These are phyloP conservation scores for Yamadazyma phyllophila DNA, from an alignment of 805 yeast species.

Conservation along the genomic window DNA sequence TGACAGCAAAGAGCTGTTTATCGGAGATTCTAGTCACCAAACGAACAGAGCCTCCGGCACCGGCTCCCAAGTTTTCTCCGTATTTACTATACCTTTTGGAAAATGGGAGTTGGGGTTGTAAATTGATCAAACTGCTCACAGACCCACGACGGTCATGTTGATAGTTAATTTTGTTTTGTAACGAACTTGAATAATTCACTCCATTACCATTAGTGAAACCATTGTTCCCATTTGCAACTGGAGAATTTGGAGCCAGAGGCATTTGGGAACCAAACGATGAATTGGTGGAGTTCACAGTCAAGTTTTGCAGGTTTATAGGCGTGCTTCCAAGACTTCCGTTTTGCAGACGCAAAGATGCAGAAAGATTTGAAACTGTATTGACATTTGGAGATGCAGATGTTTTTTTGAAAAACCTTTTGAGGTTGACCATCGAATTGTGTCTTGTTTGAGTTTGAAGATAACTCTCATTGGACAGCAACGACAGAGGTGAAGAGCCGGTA, in stretches of 20 bases:
- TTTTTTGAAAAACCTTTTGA: constrained; percentile 69
- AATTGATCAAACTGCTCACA: constrained; percentile 27
- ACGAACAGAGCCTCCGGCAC: constrained; percentile 88
- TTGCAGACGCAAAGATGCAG: constrained; percentile 24
- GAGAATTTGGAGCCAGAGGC: constrained; percentile 7
- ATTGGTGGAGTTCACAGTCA: constrained; percentile 31
- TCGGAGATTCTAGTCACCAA: constrained; percentile 66
- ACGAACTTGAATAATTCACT: constrained; percentile 18
- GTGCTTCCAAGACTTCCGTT: constrained; percentile 9
- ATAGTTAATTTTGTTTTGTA: constrained; percentile 29
- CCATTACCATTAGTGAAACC: constrained; percentile 1
- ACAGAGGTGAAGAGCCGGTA: constrained; percentile 29
- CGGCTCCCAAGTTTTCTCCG: constrained; percentile 76
- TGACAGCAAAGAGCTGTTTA: constrained; percentile 74
- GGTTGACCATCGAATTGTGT: constrained; percentile 77
- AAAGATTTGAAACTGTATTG: constrained; percentile 18
- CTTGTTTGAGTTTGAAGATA: constrained; percentile 34
- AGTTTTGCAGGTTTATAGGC: constrained; percentile 18
- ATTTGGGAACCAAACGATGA: constrained; percentile 33
- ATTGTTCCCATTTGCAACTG: background rate
- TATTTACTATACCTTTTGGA: constrained; percentile 63
- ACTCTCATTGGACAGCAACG: constrained; percentile 39
- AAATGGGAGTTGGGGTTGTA: constrained; percentile 26
- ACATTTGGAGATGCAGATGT: constrained; percentile 12
- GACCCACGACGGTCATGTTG: constrained; percentile 37